Conservation (phyloP, 2,329 filamentous ascomycete species). For the Aspergillus glaucus region DNA sequence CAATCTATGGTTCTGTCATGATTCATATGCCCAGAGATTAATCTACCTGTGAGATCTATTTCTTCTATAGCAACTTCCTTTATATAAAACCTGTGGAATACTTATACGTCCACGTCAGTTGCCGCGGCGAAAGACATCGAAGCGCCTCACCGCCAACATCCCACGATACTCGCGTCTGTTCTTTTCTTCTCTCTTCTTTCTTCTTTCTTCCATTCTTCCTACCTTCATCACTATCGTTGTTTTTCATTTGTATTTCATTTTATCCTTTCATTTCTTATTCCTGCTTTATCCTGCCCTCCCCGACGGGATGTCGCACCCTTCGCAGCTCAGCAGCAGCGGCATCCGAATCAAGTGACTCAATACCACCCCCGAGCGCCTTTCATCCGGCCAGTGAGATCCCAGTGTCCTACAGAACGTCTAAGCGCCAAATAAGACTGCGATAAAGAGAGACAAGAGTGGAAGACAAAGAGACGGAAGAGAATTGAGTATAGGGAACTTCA, state of each 20-base stretch:
- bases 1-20: not conserved
- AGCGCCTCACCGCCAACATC: not conserved
- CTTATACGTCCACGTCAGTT: not conserved
- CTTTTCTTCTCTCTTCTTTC: not conserved
- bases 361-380: conserved; percentile 19
- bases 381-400: conserved; percentile 19
- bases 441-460: not conserved
- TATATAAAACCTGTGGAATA: too few species aligned
- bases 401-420: conserved; percentile 8
- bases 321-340: conserved; percentile 4
- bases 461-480: too few species aligned
- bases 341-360: conserved; percentile 15
- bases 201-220: conserved; percentile 3
- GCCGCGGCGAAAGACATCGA: not conserved
- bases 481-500: too few species aligned
- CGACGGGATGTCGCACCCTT: conserved; percentile 23
- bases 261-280: conserved; percentile 1
- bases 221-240: conserved; percentile 2
- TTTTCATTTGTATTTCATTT: conserved; percentile 5
- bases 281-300: not conserved
- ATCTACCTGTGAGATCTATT: not conserved
- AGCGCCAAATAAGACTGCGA: conserved; percentile 23
- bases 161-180: conserved; percentile 1
- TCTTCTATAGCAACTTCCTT: too few species aligned
- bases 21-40: not conserved